Conservation (phyloP, 139 green algal species). For the Eudorina sp. region DNA sequence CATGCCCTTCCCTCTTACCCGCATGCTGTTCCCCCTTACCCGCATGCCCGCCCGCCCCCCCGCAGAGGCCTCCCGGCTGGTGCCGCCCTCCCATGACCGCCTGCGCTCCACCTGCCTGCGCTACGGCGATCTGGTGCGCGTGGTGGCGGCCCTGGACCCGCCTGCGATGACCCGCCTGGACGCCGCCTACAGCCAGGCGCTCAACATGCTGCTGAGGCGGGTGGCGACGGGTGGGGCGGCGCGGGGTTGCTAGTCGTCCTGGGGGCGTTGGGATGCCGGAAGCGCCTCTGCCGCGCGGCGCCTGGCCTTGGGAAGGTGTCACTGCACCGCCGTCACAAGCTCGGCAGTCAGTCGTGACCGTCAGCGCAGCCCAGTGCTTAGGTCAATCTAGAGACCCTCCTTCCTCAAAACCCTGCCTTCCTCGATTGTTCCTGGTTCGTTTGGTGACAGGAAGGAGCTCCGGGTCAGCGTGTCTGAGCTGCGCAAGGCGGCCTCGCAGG, state of each 20-base stretch:
- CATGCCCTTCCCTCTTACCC: not conserved
- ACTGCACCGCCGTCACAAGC: too few species aligned
- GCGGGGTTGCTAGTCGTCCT: too few species aligned
- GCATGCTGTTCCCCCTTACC: not conserved
- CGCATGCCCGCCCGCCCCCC: not conserved
- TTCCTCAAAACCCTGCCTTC: too few species aligned
- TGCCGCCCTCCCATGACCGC: conserved; percentile 34
- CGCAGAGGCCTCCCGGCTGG: conserved; percentile 24
- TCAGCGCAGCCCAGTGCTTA: too few species aligned
- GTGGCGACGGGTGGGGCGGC: too few species aligned
- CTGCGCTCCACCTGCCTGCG: conserved; percentile 30
- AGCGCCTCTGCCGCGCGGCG: too few species aligned
- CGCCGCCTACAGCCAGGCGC: not conserved
- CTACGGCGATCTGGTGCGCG: conserved; percentile 44
- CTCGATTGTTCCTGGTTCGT: not conserved
- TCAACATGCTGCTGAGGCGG: conserved; percentile 51
- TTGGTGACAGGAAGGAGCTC: conserved; percentile 53
- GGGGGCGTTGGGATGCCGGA: too few species aligned
- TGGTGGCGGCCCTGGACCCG: conserved; percentile 52
- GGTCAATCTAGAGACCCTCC: too few species aligned
- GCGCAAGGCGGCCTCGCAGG: conserved; percentile 18
- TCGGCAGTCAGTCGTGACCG: too few species aligned
- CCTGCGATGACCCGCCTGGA: conserved; percentile 28
- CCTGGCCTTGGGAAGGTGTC: too few species aligned
- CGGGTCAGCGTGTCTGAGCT: conserved; percentile 36